Percentiles rank a stretch among this genome's conserved stretches.
Evolutionary conservation across 768 basidiomycete genomes (phyloP).

Genomic region (Gyrodon lividus): DNA sequence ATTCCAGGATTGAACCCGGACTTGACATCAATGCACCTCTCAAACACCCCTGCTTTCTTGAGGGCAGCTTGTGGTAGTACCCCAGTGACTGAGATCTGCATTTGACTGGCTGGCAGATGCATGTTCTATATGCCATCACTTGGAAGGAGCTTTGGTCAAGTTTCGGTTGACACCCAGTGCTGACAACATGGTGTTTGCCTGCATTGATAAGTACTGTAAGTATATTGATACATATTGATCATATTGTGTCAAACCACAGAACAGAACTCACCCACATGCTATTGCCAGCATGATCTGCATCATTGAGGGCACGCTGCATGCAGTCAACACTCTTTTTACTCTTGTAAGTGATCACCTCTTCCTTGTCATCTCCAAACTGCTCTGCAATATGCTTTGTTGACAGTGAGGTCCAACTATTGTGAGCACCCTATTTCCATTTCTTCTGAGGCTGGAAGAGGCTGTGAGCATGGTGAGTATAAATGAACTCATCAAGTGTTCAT

Average conservation of each 20-base stretch:
- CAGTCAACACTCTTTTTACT: constrained; percentile 3
- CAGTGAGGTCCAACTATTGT: background rate
- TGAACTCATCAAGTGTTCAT: background rate
- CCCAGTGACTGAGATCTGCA: too few species aligned
- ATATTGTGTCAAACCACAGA: too few species aligned
- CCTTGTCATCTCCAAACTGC: background rate
- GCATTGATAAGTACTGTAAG: background rate
- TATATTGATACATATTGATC: too few species aligned
- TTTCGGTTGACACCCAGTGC: background rate
- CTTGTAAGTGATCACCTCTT: background rate
- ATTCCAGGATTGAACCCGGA: too few species aligned
- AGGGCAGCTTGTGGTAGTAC: too few species aligned
- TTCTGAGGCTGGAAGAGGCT: background rate
- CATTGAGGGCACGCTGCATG: background rate
- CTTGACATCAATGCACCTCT: too few species aligned
- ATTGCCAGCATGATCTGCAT: background rate
- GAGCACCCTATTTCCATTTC: background rate
- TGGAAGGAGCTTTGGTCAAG: background rate
- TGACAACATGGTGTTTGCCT: constrained; percentile 1
- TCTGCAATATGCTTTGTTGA: background rate
- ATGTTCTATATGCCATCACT: too few species aligned
- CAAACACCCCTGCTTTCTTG: too few species aligned
- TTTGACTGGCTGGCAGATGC: too few species aligned
- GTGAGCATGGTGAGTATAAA: background rate
- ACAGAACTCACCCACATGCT: background rate